Percentiles rank a stretch among this genome's conserved stretches.
These are phyloP conservation scores for Curvularia lunata DNA, from an alignment of 2,329 filamentous ascomycete genomes.

Conservation along the genomic window DNA sequence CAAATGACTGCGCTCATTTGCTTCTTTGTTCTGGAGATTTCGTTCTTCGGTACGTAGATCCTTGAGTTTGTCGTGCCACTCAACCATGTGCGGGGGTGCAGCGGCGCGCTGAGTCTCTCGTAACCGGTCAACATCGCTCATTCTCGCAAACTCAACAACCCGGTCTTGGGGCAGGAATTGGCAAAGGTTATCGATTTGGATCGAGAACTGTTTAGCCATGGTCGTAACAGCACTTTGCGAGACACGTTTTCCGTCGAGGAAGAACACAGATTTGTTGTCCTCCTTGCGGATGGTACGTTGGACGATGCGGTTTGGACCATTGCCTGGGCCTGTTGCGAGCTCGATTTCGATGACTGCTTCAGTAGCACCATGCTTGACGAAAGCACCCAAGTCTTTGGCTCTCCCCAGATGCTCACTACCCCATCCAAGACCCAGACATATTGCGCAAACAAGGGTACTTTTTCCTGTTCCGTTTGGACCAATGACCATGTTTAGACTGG, in stretches of 20 bases:
- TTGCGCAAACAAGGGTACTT: slow-evolving; percentile 95
- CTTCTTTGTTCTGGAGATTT: slow-evolving; percentile 63
- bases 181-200: slow-evolving; percentile 97
- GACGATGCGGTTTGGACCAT: slow-evolving; percentile 72
- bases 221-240: slow-evolving; percentile 68
- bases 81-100: slow-evolving; percentile 78
- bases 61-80: slow-evolving; percentile 79
- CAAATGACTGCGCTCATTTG: slow-evolving; percentile 67
- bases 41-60: slow-evolving; percentile 73
- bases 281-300: slow-evolving; percentile 79
- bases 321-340: slow-evolving; percentile 67
- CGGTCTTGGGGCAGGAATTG: slow-evolving; percentile 97
- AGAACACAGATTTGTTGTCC: slow-evolving; percentile 81
- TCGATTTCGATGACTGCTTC: slow-evolving; percentile 90
- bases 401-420: slow-evolving; percentile 75
- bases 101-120: slow-evolving; percentile 87
- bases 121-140: slow-evolving; percentile 81
- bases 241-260: slow-evolving; percentile 70
- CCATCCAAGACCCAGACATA: slow-evolving; percentile 90
- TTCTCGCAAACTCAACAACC: slow-evolving; percentile 88
- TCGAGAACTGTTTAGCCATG: slow-evolving; percentile 75
- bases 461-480: slow-evolving; percentile 99
- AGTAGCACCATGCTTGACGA: slow-evolving; percentile 85
- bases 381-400: slow-evolving; percentile 83
- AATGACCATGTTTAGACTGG: slow-evolving; percentile 97